Conservation (phyloP, 2,329 filamentous ascomycete species). For the Penicillium capsulatum region DNA sequence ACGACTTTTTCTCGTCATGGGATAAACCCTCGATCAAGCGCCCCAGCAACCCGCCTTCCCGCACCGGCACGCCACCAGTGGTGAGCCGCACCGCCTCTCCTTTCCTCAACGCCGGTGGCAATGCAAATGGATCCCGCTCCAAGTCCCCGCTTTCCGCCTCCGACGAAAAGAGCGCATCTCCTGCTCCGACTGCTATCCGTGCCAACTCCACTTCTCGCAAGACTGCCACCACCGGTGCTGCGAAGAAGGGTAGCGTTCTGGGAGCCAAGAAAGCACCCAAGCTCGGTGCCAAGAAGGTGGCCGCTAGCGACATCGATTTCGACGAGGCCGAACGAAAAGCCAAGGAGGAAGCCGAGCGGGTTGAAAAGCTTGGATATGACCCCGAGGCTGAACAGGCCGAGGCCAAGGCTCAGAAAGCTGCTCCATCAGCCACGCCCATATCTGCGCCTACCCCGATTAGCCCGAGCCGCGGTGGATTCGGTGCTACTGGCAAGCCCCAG, state of each 20-base stretch:
- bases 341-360: slow-evolving; percentile 93
- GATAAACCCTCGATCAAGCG: slow-evolving; percentile 97
- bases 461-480: slow-evolving; percentile 59
- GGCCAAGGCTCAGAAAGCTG: slow-evolving; percentile 23
- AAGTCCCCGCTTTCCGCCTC: slow-evolving; percentile 70
- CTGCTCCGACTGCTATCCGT: slow-evolving; percentile 63
- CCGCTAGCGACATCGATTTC: slow-evolving; percentile 74
- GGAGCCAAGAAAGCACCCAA: slow-evolving; percentile 78
- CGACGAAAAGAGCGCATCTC: slow-evolving; percentile 49
- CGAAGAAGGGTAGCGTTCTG: slow-evolving; percentile 80
- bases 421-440: slow-evolving; percentile 57
- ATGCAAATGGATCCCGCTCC: slow-evolving; percentile 69
- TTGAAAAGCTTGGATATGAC: slow-evolving; percentile 92
- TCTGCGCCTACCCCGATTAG: slow-evolving; percentile 72
- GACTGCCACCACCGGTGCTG: slow-evolving; percentile 56
- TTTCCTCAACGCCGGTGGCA: slow-evolving; percentile 69
- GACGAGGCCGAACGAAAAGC: slow-evolving; percentile 96
- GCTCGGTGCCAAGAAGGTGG: slow-evolving; percentile 89
- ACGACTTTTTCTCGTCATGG: slow-evolving; percentile 99
- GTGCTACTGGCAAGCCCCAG: slow-evolving; percentile 50
- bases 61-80: slow-evolving; percentile 78
- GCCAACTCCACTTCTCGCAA: slow-evolving; percentile 81
- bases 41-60: slow-evolving; percentile 86
- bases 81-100: slow-evolving; percentile 81
- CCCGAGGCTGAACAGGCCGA: slow-evolving; percentile 72